These are phyloP conservation scores for Ampelomyces quisqualis DNA, from an alignment of 2,329 filamentous ascomycete species.

Conservation along the genomic window DNA sequence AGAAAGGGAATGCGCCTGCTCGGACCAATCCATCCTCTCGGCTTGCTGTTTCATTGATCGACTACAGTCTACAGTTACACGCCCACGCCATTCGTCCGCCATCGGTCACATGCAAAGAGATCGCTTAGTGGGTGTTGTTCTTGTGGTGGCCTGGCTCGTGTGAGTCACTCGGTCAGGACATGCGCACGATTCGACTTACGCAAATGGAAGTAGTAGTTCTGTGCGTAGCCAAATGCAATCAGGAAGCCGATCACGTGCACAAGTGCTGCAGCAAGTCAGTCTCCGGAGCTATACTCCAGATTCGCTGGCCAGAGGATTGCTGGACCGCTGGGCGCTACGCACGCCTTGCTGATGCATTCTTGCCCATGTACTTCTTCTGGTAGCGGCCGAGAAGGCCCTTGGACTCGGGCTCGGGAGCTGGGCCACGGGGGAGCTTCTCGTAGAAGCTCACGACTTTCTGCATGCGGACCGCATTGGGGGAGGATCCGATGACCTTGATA, in stretches of 20 bases:
- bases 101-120: constrained; percentile 6
- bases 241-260: constrained; percentile 80
- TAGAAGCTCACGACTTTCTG: constrained; percentile 98
- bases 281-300: constrained; percentile 2
- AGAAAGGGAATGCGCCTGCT: too few species aligned
- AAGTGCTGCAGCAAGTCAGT: constrained; percentile 63
- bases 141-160: constrained; percentile 85
- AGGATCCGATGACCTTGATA: constrained; percentile 82
- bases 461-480: constrained; percentile 96
- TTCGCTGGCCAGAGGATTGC: not conserved
- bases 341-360: constrained; percentile 88
- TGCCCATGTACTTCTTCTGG: constrained; percentile 85
- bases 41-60: constrained; percentile 8
- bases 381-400: constrained; percentile 85
- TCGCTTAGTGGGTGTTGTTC: constrained; percentile 93
- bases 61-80: constrained; percentile 45
- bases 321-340: constrained; percentile 56
- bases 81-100: constrained; percentile 19
- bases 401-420: constrained; percentile 79
- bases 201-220: constrained; percentile 99
- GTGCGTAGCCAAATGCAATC: constrained; percentile 82
- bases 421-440: constrained; percentile 92
- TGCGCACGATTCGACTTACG: constrained; percentile 62
- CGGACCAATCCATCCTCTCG: too few species aligned
- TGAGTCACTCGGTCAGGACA: constrained; percentile 18